Base-by-base conservation (phyloP, 306 rosid genomes). In the Begonia loranthoides region DNA sequence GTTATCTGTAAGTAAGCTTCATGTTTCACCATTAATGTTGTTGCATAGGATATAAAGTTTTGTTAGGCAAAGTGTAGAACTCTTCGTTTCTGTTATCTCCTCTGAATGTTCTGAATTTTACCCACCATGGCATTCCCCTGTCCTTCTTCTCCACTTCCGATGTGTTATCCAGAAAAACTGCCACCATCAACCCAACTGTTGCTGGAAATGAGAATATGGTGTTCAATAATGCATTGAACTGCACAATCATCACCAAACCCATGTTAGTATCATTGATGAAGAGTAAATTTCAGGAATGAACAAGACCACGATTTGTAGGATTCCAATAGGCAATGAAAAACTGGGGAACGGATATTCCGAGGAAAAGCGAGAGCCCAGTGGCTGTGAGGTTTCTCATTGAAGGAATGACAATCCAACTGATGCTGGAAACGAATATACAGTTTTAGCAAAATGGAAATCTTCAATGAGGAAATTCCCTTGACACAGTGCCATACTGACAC, bases 101-200 rank as follows among this genome's bases (percentile, higher is more conserved):
- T 74, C 82, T 69, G 15, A 90, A 90, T 0, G 92, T 74, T 73
- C 95, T 70, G 70, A 90, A 90, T 76, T 86, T 90, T 19, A 78
- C 84, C 99, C 99, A 90, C 95, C 99, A 90, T 4, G 99, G 95
- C 99, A 90, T 90, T 15, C 99, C 99, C 24, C 95, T 63, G 48
- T 90, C 97, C 57, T 80, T 90, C 79, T 78, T 85, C 33, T 90
- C 87, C 1, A 90, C 97, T 54, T 89, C 95, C 38, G 82, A 36
- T 8, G 97, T 85, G 80, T 90, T 90, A 73, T 90, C 97, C 2
- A 90, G 87, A 63, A 90, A 80, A 61, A 85, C 95, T 6, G 94
- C 97, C 10, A 85, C 95, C 0, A 82, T 82, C 74, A 90, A 67
- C 3, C 92, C 89, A 11, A 90, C 95, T 0, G 86, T 85, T 0